Evolutionary conservation across 23 red algal species (phyloP).

Genomic region (Gracilariopsis chorda): DNA sequence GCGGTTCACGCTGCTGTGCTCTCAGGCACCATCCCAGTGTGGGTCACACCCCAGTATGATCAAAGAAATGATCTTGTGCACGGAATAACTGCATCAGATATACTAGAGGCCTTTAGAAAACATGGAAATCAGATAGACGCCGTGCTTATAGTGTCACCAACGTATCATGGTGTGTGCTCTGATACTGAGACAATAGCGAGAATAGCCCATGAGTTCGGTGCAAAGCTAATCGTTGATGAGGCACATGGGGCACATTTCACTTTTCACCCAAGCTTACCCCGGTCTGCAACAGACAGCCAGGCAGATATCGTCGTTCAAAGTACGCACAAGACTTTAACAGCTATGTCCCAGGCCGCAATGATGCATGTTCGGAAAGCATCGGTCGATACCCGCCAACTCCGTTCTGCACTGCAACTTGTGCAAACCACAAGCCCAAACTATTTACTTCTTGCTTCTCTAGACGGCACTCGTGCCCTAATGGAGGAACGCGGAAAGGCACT

Average conservation of each 20-base stretch:
- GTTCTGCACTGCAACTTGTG: constrained; percentile 64
- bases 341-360: constrained; percentile 91
- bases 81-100: constrained; percentile 4
- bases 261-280: constrained; percentile 67
- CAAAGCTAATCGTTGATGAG: constrained; percentile 88
- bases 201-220: constrained; percentile 39
- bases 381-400: constrained; percentile 1
- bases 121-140: constrained; percentile 64
- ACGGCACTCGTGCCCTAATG: constrained; percentile 71
- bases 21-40: constrained; percentile 73
- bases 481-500: constrained; percentile 28
- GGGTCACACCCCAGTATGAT: constrained; percentile 68
- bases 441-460: constrained; percentile 79
- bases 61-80: constrained; percentile 40
- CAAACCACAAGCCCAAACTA: constrained; percentile 83
- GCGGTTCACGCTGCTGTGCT: constrained; percentile 83
- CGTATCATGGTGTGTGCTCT: constrained; percentile 81
- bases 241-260: constrained; percentile 91
- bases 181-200: constrained; percentile 65
- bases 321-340: constrained; percentile 83
- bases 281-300: constrained; percentile 16
- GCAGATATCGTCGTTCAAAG: constrained; percentile 94
- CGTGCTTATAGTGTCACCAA: constrained; percentile 87
- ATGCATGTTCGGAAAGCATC: constrained; percentile 72
- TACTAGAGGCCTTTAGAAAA: constrained; percentile 14